Evolutionary conservation across 306 rosid genomes (phyloP).

Genomic region (Trichosanthes cucumerina): DNA sequence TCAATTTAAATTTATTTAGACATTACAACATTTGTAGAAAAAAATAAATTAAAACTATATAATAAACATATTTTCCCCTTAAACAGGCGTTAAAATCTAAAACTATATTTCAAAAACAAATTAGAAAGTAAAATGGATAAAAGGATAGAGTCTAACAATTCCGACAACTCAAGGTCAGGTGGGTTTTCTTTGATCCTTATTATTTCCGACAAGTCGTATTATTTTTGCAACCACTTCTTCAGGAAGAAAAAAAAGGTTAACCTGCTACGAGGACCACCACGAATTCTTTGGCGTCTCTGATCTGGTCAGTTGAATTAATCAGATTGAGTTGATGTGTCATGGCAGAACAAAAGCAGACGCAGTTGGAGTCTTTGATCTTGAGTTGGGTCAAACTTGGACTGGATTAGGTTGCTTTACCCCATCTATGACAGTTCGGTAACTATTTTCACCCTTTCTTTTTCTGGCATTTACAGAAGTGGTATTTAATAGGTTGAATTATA

Average conservation of each 20-base stretch:
- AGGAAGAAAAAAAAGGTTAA: not conserved
- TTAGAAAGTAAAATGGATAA: too few species aligned
- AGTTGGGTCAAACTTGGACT: not conserved
- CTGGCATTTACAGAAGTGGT: too few species aligned
- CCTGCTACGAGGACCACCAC: not conserved
- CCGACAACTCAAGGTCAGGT: not conserved
- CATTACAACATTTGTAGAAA: not conserved
- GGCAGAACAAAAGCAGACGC: not conserved
- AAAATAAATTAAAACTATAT: not conserved
- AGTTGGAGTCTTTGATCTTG: not conserved
- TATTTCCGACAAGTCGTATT: not conserved
- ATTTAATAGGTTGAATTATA: too few species aligned
- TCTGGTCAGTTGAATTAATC: not conserved
- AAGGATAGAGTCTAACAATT: not conserved
- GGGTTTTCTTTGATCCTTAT: not conserved
- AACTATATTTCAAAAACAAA: too few species aligned
- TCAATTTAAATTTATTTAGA: not conserved
- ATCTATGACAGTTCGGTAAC: not conserved
- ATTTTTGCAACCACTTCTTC: not conserved
- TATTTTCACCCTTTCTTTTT: not conserved
- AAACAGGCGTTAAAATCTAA: too few species aligned
- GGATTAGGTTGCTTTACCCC: not conserved
- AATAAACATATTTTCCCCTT: not conserved
- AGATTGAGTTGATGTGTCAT: not conserved
- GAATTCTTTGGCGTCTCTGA: not conserved